Evolutionary conservation across 371 early-diverging fungal species (phyloP), one percentile per base, ranked within the genome.

Genomic region (Rhizomucor pusillus): DNA sequence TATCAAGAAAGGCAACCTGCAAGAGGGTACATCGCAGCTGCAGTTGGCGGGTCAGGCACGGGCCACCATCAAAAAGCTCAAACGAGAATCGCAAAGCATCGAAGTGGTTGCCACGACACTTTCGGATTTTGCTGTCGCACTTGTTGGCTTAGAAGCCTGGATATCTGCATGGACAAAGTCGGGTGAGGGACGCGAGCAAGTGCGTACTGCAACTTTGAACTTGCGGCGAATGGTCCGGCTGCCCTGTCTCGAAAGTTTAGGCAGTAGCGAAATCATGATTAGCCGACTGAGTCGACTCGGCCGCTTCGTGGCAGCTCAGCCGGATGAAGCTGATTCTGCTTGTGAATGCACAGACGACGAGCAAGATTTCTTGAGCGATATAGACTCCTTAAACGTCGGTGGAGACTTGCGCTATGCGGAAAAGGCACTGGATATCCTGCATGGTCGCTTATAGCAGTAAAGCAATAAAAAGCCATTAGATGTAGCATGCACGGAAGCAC

Each of bases 101-200:
- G 77, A 73, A 41, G 54, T 37, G 39, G 58, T 56, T 5, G 67
- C 66, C 6, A 62, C 69, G 54, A 55, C 65, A 2, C 37, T 64
- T 2, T 69, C 73, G 6, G 77, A 73, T 9, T 73, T 71, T 54
- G 70, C 60, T 0, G 70, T 72, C 4, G 62, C 61, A 3, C 51
- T 71, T 18, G 53, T 64, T 35, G 66, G 70, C 10, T 46, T 77
- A 10, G 72, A 69, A 35, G 65, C 74, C 0, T 77, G 77, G 74
- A 59, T 77, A 20, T 48, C 51, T 10, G 66, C 69, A 16, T 67
- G 40, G 60, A 56, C 37, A 46, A 24, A 41, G 33, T 14, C 25
- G 33, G 22, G 49, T 9, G 52, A 62, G 19, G 19, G 39, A 1
- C 44, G 56, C 9, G 60, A 61, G 24, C 49, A 67, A 33, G 61